Conservation (phyloP, 352 stramenopile genomes). For the Phytophthora sp. region DNA sequence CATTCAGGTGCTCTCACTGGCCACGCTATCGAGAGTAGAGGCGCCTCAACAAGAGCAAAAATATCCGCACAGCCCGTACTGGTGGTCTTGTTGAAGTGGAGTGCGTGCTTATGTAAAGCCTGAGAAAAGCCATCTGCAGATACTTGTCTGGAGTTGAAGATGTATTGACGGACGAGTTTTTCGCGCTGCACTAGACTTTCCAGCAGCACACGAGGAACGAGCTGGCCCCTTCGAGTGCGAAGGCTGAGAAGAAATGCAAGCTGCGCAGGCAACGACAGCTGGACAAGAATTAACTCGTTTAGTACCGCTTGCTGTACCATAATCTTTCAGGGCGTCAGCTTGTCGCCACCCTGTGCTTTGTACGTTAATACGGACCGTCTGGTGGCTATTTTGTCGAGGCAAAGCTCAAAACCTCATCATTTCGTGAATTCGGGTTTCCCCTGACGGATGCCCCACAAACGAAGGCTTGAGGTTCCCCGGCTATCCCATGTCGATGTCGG, state of each 20-base stretch:
- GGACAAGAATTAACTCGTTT: too few relatives aligned
- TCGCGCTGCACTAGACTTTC: too few relatives aligned
- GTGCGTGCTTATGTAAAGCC: not conserved
- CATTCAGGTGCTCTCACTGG: too few relatives aligned
- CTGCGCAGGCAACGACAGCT: too few relatives aligned
- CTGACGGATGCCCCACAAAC: constrained; percentile 22
- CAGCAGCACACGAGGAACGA: too few relatives aligned
- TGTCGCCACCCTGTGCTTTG: constrained; percentile 1
- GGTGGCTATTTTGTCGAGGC: constrained; percentile 5
- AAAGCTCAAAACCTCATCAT: constrained; percentile 11
- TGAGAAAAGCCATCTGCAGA: constrained; percentile 11
- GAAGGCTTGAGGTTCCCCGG: constrained; percentile 9
- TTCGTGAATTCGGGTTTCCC: constrained; percentile 6
- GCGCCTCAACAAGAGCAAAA: too few relatives aligned
- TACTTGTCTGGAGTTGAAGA: not conserved
- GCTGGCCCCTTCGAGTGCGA: too few relatives aligned
- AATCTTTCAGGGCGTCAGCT: constrained; percentile 8
- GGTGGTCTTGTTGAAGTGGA: constrained; percentile 6
- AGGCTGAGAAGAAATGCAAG: too few relatives aligned
- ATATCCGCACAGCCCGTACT: too few relatives aligned
- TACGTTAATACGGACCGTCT: constrained; percentile 1
- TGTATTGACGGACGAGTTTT: too few relatives aligned
- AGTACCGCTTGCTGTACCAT: too few relatives aligned
- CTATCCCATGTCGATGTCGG: constrained; percentile 18
- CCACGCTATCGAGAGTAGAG: too few relatives aligned